These are phyloP conservation scores for Austroboletus novae-zelandiae DNA, from an alignment of 1,284 basidiomycete genomes.

Conservation along the genomic window DNA sequence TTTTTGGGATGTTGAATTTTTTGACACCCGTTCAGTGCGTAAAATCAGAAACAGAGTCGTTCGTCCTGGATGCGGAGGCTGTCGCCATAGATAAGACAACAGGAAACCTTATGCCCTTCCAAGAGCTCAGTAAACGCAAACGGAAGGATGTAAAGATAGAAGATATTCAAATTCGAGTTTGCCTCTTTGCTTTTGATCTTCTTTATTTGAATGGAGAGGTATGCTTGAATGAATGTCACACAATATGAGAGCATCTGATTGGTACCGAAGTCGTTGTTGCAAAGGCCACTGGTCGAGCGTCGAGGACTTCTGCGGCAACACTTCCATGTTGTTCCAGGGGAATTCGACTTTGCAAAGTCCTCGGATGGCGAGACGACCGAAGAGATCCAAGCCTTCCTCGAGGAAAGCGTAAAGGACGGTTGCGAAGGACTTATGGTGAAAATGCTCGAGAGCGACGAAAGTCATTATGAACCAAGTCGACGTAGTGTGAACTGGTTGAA, in stretches of 20 bases:
- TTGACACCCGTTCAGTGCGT: constrained; percentile 61
- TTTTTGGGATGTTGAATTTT: neutral
- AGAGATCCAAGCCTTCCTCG: constrained; percentile 93
- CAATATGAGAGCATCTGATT: constrained; percentile 1
- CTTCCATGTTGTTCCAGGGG: constrained; percentile 82
- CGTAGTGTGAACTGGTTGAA: constrained; percentile 98
- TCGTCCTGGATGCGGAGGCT: constrained; percentile 95
- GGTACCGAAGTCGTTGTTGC: constrained; percentile 56
- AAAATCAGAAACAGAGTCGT: constrained; percentile 78
- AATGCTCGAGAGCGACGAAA: constrained; percentile 89
- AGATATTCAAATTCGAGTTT: constrained; percentile 95
- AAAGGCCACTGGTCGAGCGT: constrained; percentile 69
- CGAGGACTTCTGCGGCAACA: constrained; percentile 75
- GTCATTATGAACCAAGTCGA: constrained; percentile 93
- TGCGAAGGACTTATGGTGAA: constrained; percentile 99
- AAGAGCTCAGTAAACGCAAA: constrained; percentile 93
- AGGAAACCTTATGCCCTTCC: constrained; percentile 91
- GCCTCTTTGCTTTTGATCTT: constrained; percentile 94
- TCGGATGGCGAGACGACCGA: constrained; percentile 90
- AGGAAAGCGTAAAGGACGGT: constrained; percentile 95
- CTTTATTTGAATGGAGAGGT: constrained; percentile 94
- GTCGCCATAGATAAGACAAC: constrained; percentile 91
- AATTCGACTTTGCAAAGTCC: constrained; percentile 91
- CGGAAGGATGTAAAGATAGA: constrained; percentile 97
- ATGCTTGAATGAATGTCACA: constrained; percentile 19